Percentiles rank a stretch among this genome's conserved stretches.
Evolutionary conservation across 2,329 filamentous ascomycete genomes (phyloP).

Genomic region (Pseudocercospora eumusae): DNA sequence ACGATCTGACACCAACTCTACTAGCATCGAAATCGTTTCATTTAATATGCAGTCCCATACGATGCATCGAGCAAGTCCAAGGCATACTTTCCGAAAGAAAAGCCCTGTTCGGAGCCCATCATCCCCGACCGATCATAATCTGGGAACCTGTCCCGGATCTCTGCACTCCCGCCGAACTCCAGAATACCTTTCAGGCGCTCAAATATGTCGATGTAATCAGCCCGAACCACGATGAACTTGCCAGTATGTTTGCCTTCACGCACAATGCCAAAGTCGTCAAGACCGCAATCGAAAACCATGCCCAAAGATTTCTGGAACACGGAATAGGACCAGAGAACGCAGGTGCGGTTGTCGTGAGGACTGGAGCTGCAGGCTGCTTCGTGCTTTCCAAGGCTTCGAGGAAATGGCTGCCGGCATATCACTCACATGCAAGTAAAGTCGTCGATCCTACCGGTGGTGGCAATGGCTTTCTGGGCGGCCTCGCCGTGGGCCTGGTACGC

Average conservation of each 20-base stretch:
- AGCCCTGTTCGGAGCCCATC: slow-evolving; percentile 28
- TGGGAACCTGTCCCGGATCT: slow-evolving; percentile 96
- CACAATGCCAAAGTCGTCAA: slow-evolving; percentile 40
- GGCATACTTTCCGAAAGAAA: slow-evolving; percentile 57
- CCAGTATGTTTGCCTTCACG: slow-evolving; percentile 69
- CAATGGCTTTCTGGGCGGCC: slow-evolving; percentile 77
- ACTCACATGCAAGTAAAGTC: slow-evolving; percentile 58
- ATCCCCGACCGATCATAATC: slow-evolving; percentile 66
- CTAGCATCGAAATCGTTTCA: slow-evolving; percentile 78
- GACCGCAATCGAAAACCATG: slow-evolving; percentile 45
- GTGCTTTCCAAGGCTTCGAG: slow-evolving; percentile 40
- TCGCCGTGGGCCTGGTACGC: slow-evolving; percentile 58
- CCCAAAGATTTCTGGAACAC: slow-evolving; percentile 33
- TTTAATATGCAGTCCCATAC: slow-evolving; percentile 76
- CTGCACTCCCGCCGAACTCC: slow-evolving; percentile 67
- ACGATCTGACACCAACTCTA: slow-evolving; percentile 66
- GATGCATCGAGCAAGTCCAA: slow-evolving; percentile 74
- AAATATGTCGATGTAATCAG: slow-evolving; percentile 61
- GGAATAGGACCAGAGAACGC: slow-evolving; percentile 38
- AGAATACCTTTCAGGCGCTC: slow-evolving; percentile 56
- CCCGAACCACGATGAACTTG: slow-evolving; percentile 89
- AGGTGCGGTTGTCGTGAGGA: slow-evolving; percentile 66
- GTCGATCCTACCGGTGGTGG: slow-evolving; percentile 94
- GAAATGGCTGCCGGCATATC: slow-evolving; percentile 76
- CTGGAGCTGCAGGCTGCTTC: slow-evolving; percentile 70